Evolutionary conservation across 768 basidiomycete genomes (phyloP), one percentile per base, ranked within the genome.

Genomic region (Termitomyces sp.): DNA sequence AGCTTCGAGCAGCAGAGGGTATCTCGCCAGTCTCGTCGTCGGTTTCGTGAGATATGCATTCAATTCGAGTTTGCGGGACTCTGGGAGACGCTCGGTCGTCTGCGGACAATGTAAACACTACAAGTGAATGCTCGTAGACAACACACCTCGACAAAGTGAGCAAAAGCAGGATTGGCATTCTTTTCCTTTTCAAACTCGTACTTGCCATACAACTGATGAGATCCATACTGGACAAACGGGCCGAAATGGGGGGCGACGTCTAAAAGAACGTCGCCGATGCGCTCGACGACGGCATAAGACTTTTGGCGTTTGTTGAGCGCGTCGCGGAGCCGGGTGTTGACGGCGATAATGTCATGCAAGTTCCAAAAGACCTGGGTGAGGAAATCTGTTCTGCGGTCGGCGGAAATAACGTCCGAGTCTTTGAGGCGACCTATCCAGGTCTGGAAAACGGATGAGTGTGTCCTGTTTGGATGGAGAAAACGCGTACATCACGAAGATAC

Each of bases 171-270:
- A 73, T 99, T 99, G 51, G 86, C 81, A 55, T 81, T 86, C 78
- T 98, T 98, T 79, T 98, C 97, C 79, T 92, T 96, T 77, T 99
- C 97, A 70, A 99, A 98, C 74, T 98, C 95, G 69, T 93, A 98
- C 72, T 98, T 99, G 13, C 97, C 97, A 67, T 96, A 98, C 56
- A 98, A 76, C 71, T 99, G 97, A 68, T 98, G 96, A 9, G 94
- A 87, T 44, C 96, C 97, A 66, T 98, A 99, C 34, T 84, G 85
- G 48, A 98, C 94, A 66, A 98, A 99, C 1, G 97, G 97, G 10
- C 78, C 83, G 64, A 99, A 97, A 67, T 88, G 81, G 0, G 92
- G 91, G 2, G 95, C 91, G 22, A 81, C 75, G 32, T 98, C 95
- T 46, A 93, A 73, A 26, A 98, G 80, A 58, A 98, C 85, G 72